Evolutionary conservation across 139 green algal species (phyloP).

Genomic region (Tetradesmus obliquus): DNA sequence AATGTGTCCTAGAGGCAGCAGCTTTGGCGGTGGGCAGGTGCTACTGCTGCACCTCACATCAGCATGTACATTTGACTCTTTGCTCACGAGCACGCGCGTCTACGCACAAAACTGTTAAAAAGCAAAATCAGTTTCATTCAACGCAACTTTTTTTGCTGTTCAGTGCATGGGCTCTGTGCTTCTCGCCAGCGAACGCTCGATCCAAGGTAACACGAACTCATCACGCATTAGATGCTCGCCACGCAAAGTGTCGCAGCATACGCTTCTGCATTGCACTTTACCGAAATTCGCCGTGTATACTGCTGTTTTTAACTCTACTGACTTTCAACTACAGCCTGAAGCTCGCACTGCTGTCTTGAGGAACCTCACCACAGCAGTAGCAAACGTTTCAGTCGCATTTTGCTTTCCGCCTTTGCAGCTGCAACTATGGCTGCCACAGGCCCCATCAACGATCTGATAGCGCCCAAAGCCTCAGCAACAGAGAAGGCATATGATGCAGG

Average conservation of each 20-base stretch:
- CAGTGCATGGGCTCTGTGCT: not conserved
- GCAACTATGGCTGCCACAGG: conserved; percentile 4
- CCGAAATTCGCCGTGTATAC: too few species aligned
- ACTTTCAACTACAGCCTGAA: too few species aligned
- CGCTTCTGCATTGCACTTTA: too few species aligned
- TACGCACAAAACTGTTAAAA: too few species aligned
- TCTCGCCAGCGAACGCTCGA: not conserved
- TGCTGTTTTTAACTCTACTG: too few species aligned
- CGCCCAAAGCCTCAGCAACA: not conserved
- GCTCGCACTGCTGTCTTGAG: not conserved
- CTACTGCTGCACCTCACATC: not conserved
- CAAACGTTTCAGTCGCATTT: not conserved
- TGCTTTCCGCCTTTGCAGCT: not conserved
- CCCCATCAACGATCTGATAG: not conserved
- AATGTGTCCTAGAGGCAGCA: not conserved
- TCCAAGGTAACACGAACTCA: not conserved
- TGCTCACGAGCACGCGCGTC: not conserved
- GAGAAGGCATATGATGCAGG: not conserved
- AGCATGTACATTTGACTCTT: not conserved
- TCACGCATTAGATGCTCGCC: not conserved
- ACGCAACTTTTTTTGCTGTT: not conserved
- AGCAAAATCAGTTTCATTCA: too few species aligned
- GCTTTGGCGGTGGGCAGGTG: not conserved
- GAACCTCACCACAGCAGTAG: not conserved
- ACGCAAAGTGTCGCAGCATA: not conserved